Percentiles rank a stretch among this genome's conserved stretches.
Conservation (phyloP, 176 grass and related monocot species). For the Avena eriantha region DNA sequence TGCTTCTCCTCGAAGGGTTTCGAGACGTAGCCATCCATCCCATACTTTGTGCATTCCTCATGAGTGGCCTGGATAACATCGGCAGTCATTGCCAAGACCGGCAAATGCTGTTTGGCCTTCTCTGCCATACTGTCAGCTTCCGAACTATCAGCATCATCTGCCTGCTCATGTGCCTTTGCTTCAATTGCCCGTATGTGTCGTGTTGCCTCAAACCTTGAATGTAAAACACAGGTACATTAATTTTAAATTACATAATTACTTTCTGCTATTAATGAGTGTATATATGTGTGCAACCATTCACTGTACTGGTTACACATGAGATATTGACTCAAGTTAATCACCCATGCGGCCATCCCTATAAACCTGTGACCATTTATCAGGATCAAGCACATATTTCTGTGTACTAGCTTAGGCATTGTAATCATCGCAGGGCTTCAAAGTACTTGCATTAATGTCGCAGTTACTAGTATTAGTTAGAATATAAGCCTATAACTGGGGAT, state of each 20-base stretch:
- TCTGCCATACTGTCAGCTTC: constrained; percentile 28
- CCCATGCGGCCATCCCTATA: background rate
- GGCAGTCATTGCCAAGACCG: constrained; percentile 92
- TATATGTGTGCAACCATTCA: background rate
- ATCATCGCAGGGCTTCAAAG: background rate
- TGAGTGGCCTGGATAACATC: constrained; percentile 95
- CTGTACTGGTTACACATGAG: background rate
- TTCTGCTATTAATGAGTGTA: background rate
- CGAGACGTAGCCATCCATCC: constrained; percentile 96
- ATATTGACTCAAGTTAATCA: background rate
- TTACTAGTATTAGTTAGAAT: constrained; percentile 9
- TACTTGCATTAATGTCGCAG: background rate
- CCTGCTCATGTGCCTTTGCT: constrained; percentile 57
- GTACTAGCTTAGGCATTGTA: constrained; percentile 2
- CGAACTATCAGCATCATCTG: constrained; percentile 12
- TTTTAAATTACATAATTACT: constrained; percentile 12
- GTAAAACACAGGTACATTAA: background rate
- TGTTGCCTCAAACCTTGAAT: constrained; percentile 82
- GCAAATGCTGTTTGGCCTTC: constrained; percentile 56
- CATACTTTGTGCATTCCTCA: constrained; percentile 83
- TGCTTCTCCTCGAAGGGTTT: constrained; percentile 97
- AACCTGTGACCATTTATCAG: background rate
- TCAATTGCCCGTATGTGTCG: constrained; percentile 77
- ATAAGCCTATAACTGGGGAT: background rate
- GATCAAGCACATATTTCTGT: background rate